Conservation (phyloP, 306 rosid species). For the Sphenostylis stenocarpa region DNA sequence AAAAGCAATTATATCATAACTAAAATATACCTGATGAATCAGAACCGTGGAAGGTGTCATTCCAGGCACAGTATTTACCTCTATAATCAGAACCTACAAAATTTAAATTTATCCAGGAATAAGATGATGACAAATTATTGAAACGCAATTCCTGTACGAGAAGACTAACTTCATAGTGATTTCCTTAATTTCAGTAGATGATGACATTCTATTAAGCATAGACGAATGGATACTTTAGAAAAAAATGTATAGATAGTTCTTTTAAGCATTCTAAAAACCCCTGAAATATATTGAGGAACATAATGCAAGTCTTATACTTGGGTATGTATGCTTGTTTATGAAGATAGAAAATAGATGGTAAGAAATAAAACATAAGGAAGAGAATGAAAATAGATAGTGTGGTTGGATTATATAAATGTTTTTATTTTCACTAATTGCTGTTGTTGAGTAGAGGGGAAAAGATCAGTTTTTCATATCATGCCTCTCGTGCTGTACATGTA, state of each 20-base stretch:
- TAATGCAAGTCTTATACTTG: neutral
- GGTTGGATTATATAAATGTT: neutral
- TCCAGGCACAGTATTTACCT: slow-evolving; percentile 98
- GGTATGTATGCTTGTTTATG: neutral
- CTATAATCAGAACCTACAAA: slow-evolving; percentile 77
- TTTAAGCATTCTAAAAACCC: slow-evolving; percentile 1
- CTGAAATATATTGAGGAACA: neutral
- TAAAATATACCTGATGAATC: slow-evolving; percentile 78
- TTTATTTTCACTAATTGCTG: neutral
- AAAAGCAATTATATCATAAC: neutral
- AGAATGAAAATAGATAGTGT: too few species aligned
- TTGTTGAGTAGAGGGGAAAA: neutral
- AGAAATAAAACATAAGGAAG: neutral
- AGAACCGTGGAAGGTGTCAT: slow-evolving; percentile 97
- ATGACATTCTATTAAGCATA: neutral
- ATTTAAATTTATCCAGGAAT: slow-evolving; percentile 30
- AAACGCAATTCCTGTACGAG: neutral
- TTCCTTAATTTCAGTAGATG: slow-evolving; percentile 1
- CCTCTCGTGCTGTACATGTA: neutral
- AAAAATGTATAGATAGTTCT: neutral
- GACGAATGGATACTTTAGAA: neutral
- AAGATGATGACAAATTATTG: slow-evolving; percentile 22
- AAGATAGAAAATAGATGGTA: neutral
- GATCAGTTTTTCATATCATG: neutral
- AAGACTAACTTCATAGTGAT: neutral